Conservation (phyloP, 2,329 filamentous ascomycete genomes). For the Aspergillus felis region DNA sequence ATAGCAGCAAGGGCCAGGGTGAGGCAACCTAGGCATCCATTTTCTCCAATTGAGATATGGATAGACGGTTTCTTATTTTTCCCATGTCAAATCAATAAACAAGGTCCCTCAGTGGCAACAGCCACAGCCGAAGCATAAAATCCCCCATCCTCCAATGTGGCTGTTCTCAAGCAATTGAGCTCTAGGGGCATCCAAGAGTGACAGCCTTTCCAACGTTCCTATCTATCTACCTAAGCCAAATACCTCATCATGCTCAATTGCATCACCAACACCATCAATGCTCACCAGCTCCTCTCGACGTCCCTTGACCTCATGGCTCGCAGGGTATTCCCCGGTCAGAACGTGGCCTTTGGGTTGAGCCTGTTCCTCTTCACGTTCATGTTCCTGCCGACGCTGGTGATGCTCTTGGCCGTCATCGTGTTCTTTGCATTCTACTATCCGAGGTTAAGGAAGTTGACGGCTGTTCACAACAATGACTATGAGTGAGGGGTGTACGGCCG, state of each 20-base stretch:
- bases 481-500: neutral
- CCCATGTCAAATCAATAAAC: neutral
- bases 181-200: neutral
- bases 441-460: conserved; percentile 16
- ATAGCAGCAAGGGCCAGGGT: neutral
- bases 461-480: neutral
- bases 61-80: neutral
- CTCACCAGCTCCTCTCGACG: conserved; percentile 10
- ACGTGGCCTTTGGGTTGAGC: conserved; percentile 27
- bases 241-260: neutral
- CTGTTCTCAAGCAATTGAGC: neutral
- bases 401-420: conserved; percentile 28
- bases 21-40: neutral
- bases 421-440: conserved; percentile 31
- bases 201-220: neutral
- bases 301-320: conserved; percentile 26
- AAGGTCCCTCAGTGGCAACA: neutral
- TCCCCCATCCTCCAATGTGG: neutral
- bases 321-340: conserved; percentile 24
- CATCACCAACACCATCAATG: conserved; percentile 3
- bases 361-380: conserved; percentile 32
- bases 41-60: neutral
- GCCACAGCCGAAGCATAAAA: neutral
- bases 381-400: conserved; percentile 31
- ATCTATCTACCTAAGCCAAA: neutral